Evolutionary conservation across 1,284 basidiomycete genomes (phyloP).

Genomic region (Puccinia triticina): DNA sequence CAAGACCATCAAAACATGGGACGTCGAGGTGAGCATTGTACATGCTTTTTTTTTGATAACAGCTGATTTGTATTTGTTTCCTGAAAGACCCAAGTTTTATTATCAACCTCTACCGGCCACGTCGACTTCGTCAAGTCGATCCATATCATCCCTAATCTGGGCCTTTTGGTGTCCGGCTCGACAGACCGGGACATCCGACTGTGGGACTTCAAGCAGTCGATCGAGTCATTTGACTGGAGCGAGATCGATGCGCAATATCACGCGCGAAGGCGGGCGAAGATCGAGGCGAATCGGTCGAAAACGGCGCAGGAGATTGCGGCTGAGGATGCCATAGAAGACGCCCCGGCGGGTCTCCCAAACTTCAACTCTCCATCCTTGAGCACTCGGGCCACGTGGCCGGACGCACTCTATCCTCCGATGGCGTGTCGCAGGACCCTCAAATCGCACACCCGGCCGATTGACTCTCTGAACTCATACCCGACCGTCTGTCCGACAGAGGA

Average conservation of each 20-base stretch:
- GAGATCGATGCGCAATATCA: conserved; percentile 27
- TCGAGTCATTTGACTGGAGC: conserved; percentile 19
- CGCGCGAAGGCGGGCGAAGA: not conserved
- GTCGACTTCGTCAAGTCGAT: conserved; percentile 46
- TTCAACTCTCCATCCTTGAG: conserved; percentile 9
- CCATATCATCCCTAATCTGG: conserved; percentile 34
- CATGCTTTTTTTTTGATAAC: not conserved
- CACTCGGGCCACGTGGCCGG: not conserved
- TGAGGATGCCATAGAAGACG: not conserved
- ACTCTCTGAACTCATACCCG: conserved; percentile 5
- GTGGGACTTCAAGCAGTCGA: conserved; percentile 25
- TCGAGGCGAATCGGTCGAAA: conserved; percentile 7
- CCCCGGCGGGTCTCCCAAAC: not conserved
- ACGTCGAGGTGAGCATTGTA: conserved; percentile 56
- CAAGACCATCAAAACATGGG: conserved; percentile 86
- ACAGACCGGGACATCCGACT: conserved; percentile 46
- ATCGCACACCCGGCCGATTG: conserved; percentile 49
- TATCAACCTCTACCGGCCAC: conserved; percentile 41
- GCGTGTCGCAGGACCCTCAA: conserved; percentile 24
- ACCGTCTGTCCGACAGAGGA: conserved; percentile 6
- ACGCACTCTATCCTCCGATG: conserved; percentile 16
- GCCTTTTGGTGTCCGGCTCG: conserved; percentile 30
- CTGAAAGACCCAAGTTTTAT: conserved; percentile 48
- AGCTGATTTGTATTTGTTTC: not conserved
- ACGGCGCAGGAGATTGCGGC: not conserved